phyloP scores from a whole-genome alignment of 2,329 filamentous ascomycete genomes.

The Cadophora malorum region DNA sequence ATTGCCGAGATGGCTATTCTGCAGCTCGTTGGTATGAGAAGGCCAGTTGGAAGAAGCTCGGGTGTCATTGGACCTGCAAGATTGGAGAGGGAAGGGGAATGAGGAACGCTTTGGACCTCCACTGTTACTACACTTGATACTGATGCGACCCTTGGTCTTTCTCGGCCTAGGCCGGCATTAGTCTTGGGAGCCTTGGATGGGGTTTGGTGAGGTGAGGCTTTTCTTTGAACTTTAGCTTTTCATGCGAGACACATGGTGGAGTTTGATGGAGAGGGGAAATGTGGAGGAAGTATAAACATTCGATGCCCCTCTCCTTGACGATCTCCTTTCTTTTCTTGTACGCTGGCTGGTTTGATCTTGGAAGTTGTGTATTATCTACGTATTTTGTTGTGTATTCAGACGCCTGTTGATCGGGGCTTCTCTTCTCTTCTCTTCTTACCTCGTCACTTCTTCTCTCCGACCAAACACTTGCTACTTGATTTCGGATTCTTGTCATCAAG shows the following conservation, averaged over 20 bases:
- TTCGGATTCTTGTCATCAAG: too few species aligned
- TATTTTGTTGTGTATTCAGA: not conserved
- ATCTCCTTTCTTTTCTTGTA: not conserved
- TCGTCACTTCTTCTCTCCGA: too few species aligned
- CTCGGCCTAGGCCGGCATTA: not conserved
- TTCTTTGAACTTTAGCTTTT: not conserved
- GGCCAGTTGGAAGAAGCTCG: not conserved
- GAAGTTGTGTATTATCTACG: too few species aligned
- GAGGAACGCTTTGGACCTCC: not conserved
- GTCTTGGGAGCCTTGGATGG: not conserved
- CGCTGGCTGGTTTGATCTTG: not conserved
- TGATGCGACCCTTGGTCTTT: not conserved
- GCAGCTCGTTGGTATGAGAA: not conserved
- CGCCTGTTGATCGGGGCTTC: conserved; percentile 9
- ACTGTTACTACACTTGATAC: too few species aligned
- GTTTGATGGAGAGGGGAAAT: not conserved
- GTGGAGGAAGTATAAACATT: not conserved
- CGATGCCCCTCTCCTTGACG: too few species aligned
- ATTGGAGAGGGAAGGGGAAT: too few species aligned
- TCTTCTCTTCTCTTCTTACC: not conserved
- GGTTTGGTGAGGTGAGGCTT: not conserved
- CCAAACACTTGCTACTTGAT: too few species aligned
- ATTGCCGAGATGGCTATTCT: not conserved
- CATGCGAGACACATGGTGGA: conserved; percentile 1
- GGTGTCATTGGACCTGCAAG: not conserved